phyloP scores from a whole-genome alignment of 371 early-diverging fungal genomes.

The Mortierella sp. region DNA sequence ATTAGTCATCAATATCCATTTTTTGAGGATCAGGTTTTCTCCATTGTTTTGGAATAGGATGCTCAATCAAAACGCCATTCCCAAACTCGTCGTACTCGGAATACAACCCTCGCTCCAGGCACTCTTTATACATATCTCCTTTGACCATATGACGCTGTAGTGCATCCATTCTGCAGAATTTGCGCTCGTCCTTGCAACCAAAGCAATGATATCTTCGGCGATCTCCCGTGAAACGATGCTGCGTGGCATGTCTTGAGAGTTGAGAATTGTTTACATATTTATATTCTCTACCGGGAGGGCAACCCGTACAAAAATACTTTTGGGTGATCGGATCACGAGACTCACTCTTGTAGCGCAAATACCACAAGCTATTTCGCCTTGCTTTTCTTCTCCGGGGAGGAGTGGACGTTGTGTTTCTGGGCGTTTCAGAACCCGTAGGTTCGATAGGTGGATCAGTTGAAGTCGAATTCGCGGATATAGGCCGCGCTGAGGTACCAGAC shows the following conservation, averaged over 20 bases:
- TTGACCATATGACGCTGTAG: slow-evolving; percentile 16
- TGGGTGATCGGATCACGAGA: background rate
- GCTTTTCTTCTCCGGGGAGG: background rate
- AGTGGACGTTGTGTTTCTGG: too few species aligned
- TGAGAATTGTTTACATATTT: slow-evolving; percentile 2
- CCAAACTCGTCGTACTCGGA: slow-evolving; percentile 3
- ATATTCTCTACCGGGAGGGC: slow-evolving; percentile 2
- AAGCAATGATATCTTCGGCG: slow-evolving; percentile 5
- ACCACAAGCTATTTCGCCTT: background rate
- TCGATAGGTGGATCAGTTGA: too few species aligned
- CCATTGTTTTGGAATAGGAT: background rate
- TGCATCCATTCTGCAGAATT: slow-evolving; percentile 11
- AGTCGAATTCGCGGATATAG: too few species aligned
- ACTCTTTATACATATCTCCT: background rate
- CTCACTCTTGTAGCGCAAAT: slow-evolving; percentile 5
- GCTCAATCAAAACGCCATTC: background rate
- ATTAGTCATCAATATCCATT: too few species aligned
- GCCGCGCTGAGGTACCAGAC: too few species aligned
- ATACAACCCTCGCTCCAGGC: slow-evolving; percentile 8
- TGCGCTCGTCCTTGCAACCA: background rate
- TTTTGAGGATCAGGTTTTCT: too few species aligned
- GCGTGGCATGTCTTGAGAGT: slow-evolving; percentile 5
- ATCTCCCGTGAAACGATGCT: background rate
- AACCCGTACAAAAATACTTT: slow-evolving; percentile 5
- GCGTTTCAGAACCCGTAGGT: too few species aligned